A percentile compares a stretch with the other conserved stretches of the same genome.
These are phyloP conservation scores for Alternaria tenuissima DNA, from an alignment of 2,329 filamentous ascomycete species.

Conservation along the genomic window DNA sequence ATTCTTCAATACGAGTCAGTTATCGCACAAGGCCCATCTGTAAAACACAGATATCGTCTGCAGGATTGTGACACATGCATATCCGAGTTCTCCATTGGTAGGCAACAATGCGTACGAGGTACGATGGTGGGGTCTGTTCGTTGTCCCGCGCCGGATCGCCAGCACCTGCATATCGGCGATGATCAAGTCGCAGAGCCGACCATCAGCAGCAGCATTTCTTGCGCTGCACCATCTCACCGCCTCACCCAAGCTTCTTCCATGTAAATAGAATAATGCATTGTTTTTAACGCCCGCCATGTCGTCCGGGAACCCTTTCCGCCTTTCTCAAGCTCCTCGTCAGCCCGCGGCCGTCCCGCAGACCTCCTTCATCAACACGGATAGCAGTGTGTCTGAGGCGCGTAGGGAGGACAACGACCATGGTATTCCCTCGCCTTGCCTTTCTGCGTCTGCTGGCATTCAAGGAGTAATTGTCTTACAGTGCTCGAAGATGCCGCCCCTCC, in stretches of 20 bases:
- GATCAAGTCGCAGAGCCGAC: constrained; percentile 23
- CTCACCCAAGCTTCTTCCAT: constrained; percentile 35
- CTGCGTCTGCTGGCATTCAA: constrained; percentile 30
- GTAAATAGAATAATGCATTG: constrained; percentile 53
- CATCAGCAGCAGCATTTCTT: constrained; percentile 33
- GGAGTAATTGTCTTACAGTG: constrained; percentile 48
- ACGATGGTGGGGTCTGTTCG: constrained; percentile 31
- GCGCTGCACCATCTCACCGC: constrained; percentile 28
- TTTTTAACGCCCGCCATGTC: constrained; percentile 48
- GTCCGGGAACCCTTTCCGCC: constrained; percentile 52
- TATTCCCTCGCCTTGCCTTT: constrained; percentile 41
- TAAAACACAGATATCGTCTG: neutral
- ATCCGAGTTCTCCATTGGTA: constrained; percentile 3
- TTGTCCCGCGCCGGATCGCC: constrained; percentile 32
- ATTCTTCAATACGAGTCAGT: neutral
- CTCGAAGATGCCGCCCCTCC: constrained; percentile 32
- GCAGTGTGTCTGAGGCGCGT: constrained; percentile 31
- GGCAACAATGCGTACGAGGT: constrained; percentile 16
- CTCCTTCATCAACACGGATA: constrained; percentile 38
- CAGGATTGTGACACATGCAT: neutral
- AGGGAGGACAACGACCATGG: constrained; percentile 38
- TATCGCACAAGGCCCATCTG: neutral
- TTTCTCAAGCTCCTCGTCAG: constrained; percentile 40
- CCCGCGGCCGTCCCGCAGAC: constrained; percentile 34
- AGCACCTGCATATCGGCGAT: constrained; percentile 29